Evolutionary conservation across 805 yeast genomes (phyloP).

Genomic region (Starmerella sp.): DNA sequence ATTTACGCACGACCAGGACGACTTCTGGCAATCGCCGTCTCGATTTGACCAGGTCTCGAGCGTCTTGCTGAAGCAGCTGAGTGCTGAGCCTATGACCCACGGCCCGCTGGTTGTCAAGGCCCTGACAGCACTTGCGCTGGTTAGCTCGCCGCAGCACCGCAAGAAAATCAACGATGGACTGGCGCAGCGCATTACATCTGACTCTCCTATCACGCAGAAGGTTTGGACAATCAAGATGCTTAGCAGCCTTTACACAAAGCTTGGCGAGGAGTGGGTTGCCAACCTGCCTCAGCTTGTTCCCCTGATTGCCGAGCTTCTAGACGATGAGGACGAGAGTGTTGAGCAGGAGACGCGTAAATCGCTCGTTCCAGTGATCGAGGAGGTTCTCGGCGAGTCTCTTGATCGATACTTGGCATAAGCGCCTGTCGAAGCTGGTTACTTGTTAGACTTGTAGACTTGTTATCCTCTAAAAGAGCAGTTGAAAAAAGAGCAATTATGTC

Average conservation of each 20-base stretch:
- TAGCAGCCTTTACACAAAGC: conserved; percentile 72
- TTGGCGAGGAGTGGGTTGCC: conserved; percentile 89
- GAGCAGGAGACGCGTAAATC: conserved; percentile 86
- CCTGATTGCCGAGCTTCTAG: conserved; percentile 84
- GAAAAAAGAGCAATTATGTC: too few species aligned
- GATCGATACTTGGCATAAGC: conserved; percentile 37
- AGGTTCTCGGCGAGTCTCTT: conserved; percentile 86
- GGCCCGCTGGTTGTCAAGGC: conserved; percentile 77
- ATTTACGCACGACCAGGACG: conserved; percentile 82
- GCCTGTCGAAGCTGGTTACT: too few species aligned
- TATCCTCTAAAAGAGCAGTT: too few species aligned
- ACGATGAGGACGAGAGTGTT: conserved; percentile 89
- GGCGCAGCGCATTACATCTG: conserved; percentile 51
- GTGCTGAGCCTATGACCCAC: conserved; percentile 49
- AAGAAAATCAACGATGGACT: conserved; percentile 57
- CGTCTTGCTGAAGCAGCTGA: conserved; percentile 55
- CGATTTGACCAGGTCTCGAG: conserved; percentile 64
- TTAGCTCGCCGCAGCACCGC: conserved; percentile 52
- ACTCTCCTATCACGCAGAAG: conserved; percentile 50
- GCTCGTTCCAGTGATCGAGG: conserved; percentile 80
- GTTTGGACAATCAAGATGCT: conserved; percentile 72
- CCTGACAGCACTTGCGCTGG: conserved; percentile 61
- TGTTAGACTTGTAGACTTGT: too few species aligned
- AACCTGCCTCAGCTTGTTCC: conserved; percentile 92
- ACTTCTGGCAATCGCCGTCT: conserved; percentile 83